phyloP scores from a whole-genome alignment of 1,284 basidiomycete genomes.

The Blastosporella zonata region DNA sequence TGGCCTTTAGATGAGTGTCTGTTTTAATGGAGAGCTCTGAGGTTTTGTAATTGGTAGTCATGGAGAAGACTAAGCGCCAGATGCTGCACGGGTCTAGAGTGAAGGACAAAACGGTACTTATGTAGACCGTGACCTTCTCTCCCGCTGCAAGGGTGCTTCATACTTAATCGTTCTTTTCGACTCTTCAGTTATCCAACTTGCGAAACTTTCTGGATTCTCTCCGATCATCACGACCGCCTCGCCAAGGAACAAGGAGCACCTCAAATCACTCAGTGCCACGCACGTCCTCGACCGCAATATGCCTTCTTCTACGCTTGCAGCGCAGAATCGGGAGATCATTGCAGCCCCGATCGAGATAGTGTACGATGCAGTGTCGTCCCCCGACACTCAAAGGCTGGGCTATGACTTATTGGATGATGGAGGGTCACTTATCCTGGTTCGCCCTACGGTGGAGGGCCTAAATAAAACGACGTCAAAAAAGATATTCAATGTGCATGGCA shows the following conservation, averaged over 20 bases:
- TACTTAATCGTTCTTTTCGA: too few species aligned
- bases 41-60: too few species aligned
- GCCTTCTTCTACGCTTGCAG: slow-evolving; percentile 23
- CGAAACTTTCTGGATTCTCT: slow-evolving; percentile 47
- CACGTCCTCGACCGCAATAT: slow-evolving; percentile 44
- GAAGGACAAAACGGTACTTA: too few species aligned
- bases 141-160: too few species aligned
- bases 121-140: too few species aligned
- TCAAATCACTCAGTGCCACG: slow-evolving; percentile 52
- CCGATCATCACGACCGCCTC: slow-evolving; percentile 11
- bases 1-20: too few species aligned
- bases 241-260: slow-evolving; percentile 34
- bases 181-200: slow-evolving; percentile 26
- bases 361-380: slow-evolving; percentile 36
- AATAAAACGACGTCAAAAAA: too few species aligned
- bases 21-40: too few species aligned
- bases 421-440: slow-evolving; percentile 4
- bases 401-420: slow-evolving; percentile 26
- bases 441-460: too few species aligned
- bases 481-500: too few species aligned
- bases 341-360: slow-evolving; percentile 31
- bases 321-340: slow-evolving; percentile 28
- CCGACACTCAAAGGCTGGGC: slow-evolving; percentile 28
- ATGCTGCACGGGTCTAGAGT: too few species aligned
- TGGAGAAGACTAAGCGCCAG: too few species aligned